Percentiles rank a stretch among this genome's conserved stretches.
These are phyloP conservation scores for Globisporangium mamillatum DNA, from an alignment of 352 stramenopile species.

Conservation along the genomic window DNA sequence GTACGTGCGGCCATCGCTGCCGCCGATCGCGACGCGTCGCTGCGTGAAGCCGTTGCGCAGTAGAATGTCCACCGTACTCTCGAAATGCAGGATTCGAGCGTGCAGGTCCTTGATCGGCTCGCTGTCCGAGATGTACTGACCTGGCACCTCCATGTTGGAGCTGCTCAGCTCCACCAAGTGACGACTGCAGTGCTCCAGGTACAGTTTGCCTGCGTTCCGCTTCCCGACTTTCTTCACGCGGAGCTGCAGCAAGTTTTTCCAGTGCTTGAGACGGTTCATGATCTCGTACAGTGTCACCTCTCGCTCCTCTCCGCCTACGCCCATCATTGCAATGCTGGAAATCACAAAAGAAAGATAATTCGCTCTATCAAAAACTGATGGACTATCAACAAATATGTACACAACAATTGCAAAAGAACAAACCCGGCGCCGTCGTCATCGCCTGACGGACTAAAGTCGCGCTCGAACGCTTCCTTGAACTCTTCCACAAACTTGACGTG, in stretches of 20 bases:
- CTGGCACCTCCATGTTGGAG: conserved; percentile 89
- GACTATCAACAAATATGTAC: no score
- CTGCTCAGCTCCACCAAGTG: conserved; percentile 87
- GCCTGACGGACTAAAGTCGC: conserved; percentile 64
- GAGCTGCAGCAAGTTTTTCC: conserved; percentile 87
- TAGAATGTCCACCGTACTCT: conserved; percentile 83
- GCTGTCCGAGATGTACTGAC: conserved; percentile 89
- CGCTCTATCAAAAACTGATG: no score
- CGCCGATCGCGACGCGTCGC: conserved; percentile 86
- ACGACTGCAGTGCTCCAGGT: conserved; percentile 86
- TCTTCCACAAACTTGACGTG: conserved; percentile 85
- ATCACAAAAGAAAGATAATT: neutral
- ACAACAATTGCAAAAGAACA: conserved; percentile 4
- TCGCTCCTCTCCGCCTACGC: conserved; percentile 17
- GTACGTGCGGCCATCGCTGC: conserved; percentile 86
- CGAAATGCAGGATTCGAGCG: conserved; percentile 88
- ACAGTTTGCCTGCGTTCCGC: conserved; percentile 65
- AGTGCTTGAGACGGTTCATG: conserved; percentile 89
- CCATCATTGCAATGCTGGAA: conserved; percentile 19
- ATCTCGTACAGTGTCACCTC: conserved; percentile 74
- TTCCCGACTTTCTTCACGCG: conserved; percentile 78
- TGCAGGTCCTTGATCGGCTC: conserved; percentile 92
- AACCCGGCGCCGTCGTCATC: conserved; percentile 19
- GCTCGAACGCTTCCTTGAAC: conserved; percentile 85
- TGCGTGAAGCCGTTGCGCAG: conserved; percentile 89